Evolutionary conservation across 768 basidiomycete species (phyloP).

Genomic region (Suillus brevipes): DNA sequence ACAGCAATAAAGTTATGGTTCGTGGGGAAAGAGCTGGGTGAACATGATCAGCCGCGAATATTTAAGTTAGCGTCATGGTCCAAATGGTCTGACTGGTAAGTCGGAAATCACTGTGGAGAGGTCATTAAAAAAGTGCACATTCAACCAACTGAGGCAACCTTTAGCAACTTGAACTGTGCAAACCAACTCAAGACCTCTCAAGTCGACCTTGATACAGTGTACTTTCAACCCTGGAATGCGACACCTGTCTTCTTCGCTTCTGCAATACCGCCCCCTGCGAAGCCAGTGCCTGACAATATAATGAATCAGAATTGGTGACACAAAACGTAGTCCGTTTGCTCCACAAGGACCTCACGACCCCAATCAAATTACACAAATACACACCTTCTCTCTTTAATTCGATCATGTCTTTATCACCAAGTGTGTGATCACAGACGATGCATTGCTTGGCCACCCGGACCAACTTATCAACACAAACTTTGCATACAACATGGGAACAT

Average conservation of each 20-base stretch:
- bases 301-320: conserved; percentile 7
- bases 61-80: not conserved
- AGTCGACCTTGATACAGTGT: not conserved
- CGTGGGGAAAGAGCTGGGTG: not conserved
- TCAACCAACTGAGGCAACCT: not conserved
- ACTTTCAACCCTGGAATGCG: conserved; percentile 76
- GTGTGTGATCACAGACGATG: conserved; percentile 73
- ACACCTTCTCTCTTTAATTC: conserved; percentile 87
- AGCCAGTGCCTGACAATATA: conserved; percentile 72
- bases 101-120: not conserved
- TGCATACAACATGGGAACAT: conserved; percentile 91
- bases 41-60: not conserved
- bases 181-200: not conserved
- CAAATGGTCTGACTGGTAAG: not conserved
- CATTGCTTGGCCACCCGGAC: conserved; percentile 80
- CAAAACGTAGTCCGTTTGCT: not conserved
- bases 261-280: conserved; percentile 92
- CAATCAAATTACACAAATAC: conserved; percentile 16
- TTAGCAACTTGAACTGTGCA: conserved; percentile 4
- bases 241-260: conserved; percentile 79
- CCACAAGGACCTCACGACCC: not conserved
- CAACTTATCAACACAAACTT: conserved; percentile 87
- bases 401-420: conserved; percentile 73
- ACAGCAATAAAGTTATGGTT: not conserved
- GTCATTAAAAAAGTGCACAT: not conserved